Evolutionary conservation across 2,329 filamentous ascomycete genomes (phyloP), one percentile per base, ranked within the genome.

Genomic region (Alternaria sp.): DNA sequence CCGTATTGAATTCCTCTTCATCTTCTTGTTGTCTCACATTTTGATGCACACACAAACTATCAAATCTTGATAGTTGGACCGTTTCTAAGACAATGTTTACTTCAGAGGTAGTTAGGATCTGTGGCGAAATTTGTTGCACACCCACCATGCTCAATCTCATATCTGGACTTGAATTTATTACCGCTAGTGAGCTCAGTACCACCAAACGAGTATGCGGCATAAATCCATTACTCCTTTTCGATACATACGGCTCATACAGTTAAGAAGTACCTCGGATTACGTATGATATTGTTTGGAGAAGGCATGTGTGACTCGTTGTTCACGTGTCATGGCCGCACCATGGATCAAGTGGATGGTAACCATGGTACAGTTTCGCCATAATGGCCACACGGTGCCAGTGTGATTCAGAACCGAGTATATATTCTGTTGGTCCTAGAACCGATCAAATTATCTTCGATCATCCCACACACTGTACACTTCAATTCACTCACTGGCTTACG

Each of bases 351-450:
- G 33, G 33, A 37, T 37, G 4, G 15, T n/a, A 37, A 37, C 33
- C 33, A 37, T 9, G 33, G 33, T 37, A 37, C 2, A 10, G 33
- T 37, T n/a, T 15, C 9, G 33, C 2, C 33, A 37, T 9, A 14
- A 37, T 15, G n/a, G 0, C 14, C 33, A 37, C 7, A n/a, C 4
- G 7, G 1, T 5, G 0, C 9, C 1, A 9, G 4, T 9, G 7
- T 37, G 14, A 37, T 0, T 5, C 14, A 37, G 33, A 37, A 8
- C 15, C 33, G 8, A 37, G 4, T n/a, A 37, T 9, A 37, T 37
- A 37, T 37, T 37, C 33, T 37, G 33, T 37, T 37, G 30, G 6
- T 9, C 14, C 0, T 37, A 37, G 4, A 33, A 33, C 30, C 3
- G 30, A 15, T 15, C 1, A 8, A 4, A 33, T 15, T 33, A 8